Base-by-base conservation (phyloP, 2,329 filamentous ascomycete species). In the Pseudogymnoascus sp. region DNA sequence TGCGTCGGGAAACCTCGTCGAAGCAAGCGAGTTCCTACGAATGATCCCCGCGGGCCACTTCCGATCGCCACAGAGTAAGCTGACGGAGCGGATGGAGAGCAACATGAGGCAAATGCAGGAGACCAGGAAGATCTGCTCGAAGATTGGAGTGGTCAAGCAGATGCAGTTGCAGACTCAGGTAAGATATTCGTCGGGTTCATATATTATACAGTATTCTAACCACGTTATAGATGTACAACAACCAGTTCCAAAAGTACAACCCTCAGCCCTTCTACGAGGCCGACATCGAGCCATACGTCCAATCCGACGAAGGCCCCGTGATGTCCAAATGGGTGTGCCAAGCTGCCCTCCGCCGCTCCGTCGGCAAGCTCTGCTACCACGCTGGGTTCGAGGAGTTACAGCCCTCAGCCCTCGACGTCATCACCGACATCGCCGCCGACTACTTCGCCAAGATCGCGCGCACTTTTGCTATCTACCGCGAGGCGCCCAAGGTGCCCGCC, bases 151-250 rank as follows among this genome's bases (percentile, higher is more conserved):
- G 65, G 94, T 99, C 73, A 99, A 97, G 78, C 94, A 99, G 77
- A 99, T 99, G 94, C 94, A 99, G 76, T 85, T 97, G 61, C 94
- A 99, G 74, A 91, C 92, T 60, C 94, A 97, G 83, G 90, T 91
- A 83, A 72, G 78, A 71, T 59, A 37, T 3, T 26, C 2, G 38
- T 2, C 19, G 5, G 16, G 11, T 16, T 52, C 4, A 26, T 26
- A 45, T 7, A 12, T 26, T n/a, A 3, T 49, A 49, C 41, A n/a
- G 6, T 49, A n/a, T 49, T 1, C 21, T 35, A 31, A 33, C 10
- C 21, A 2, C 3, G 29, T 14, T 10, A 33, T 69, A 94, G 89
- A 90, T 96, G 72, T 99, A 99, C 73, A 90, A 92, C 71, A 99
- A 99, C 71, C 94, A 99, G 74, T 99, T 99, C 70, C 92, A 93